phyloP scores from a whole-genome alignment of 1,284 basidiomycete genomes.

The Rhodotorula sp. region DNA sequence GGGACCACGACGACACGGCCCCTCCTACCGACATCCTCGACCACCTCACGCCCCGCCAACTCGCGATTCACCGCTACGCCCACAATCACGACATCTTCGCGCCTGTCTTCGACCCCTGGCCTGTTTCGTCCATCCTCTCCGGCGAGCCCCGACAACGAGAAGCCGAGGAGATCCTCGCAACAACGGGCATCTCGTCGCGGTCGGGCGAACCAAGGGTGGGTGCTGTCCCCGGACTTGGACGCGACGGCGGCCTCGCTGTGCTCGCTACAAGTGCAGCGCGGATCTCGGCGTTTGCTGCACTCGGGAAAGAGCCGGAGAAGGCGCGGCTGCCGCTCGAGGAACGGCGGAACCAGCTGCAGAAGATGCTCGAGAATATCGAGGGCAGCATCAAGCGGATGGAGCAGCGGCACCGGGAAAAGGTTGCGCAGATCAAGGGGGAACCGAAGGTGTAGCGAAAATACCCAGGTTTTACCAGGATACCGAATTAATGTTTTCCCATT shows the following conservation, averaged over 20 bases:
- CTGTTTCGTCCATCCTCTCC: slow-evolving; percentile 1
- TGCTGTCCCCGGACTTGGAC: slow-evolving; percentile 15
- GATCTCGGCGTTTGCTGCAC: slow-evolving; percentile 7
- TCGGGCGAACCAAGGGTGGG: slow-evolving; percentile 14
- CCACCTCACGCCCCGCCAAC: slow-evolving; percentile 23
- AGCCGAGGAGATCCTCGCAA: slow-evolving; percentile 3
- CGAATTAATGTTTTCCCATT: neutral
- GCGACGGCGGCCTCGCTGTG: slow-evolving; percentile 5
- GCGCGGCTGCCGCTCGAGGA: slow-evolving; percentile 12
- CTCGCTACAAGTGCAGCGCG: slow-evolving; percentile 12
- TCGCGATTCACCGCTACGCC: slow-evolving; percentile 28
- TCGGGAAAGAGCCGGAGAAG: slow-evolving; percentile 9
- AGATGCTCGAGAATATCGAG: slow-evolving; percentile 4
- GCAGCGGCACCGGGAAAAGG: neutral
- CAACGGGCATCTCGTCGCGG: neutral
- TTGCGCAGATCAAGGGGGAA: neutral
- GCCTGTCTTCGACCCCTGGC: slow-evolving; percentile 15
- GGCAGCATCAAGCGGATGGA: neutral
- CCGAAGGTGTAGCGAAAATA: neutral
- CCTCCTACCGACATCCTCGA: slow-evolving; percentile 32
- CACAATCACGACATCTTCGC: slow-evolving; percentile 26
- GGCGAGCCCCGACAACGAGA: slow-evolving; percentile 13
- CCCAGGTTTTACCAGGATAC: neutral
- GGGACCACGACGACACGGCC: neutral
- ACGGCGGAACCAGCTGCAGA: slow-evolving; percentile 12